These are phyloP conservation scores for Aspergillus pseudoterreus DNA, from an alignment of 2,329 filamentous ascomycete genomes.

Conservation along the genomic window DNA sequence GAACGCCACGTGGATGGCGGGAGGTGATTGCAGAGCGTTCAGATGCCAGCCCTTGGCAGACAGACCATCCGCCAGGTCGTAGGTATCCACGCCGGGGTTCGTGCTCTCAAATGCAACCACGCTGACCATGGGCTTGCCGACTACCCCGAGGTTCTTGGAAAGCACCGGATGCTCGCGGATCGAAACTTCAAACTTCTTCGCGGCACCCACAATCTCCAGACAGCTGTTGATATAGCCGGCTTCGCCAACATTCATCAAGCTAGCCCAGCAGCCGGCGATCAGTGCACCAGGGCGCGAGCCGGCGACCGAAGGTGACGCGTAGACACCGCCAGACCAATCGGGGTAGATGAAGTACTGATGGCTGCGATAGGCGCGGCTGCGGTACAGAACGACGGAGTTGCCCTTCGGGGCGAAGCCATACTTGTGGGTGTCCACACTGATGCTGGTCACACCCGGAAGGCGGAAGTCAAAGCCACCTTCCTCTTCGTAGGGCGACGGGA, in stretches of 20 bases:
- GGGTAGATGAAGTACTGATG: conserved; percentile 97
- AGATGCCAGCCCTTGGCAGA: conserved; percentile 84
- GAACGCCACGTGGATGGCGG: conserved; percentile 90
- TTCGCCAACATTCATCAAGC: conserved; percentile 83
- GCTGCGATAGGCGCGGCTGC: conserved; percentile 69
- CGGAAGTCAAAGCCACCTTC: conserved; percentile 88
- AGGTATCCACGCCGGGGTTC: conserved; percentile 71
- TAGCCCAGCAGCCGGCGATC: conserved; percentile 94
- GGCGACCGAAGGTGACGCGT: conserved; percentile 87
- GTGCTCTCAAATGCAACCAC: conserved; percentile 85
- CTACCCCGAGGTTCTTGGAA: conserved; percentile 67
- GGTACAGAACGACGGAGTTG: conserved; percentile 90
- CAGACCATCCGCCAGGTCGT: conserved; percentile 92
- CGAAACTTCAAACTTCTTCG: conserved; percentile 75
- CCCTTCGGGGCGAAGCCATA: conserved; percentile 98
- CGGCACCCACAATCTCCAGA: conserved; percentile 78
- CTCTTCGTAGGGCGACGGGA: conserved; percentile 58
- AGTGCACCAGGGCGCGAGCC: conserved; percentile 88
- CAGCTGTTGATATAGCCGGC: conserved; percentile 83
- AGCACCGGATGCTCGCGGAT: conserved; percentile 68
- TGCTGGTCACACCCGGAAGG: conserved; percentile 88
- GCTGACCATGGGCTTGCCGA: conserved; percentile 82
- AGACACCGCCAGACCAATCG: conserved; percentile 94
- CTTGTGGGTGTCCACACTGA: conserved; percentile 97
- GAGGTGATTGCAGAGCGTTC: conserved; percentile 86